Evolutionary conservation across 495 filamentous ascomycete species (phyloP), one percentile per base, ranked within the genome.

Genomic region (Penicillium angulare): DNA sequence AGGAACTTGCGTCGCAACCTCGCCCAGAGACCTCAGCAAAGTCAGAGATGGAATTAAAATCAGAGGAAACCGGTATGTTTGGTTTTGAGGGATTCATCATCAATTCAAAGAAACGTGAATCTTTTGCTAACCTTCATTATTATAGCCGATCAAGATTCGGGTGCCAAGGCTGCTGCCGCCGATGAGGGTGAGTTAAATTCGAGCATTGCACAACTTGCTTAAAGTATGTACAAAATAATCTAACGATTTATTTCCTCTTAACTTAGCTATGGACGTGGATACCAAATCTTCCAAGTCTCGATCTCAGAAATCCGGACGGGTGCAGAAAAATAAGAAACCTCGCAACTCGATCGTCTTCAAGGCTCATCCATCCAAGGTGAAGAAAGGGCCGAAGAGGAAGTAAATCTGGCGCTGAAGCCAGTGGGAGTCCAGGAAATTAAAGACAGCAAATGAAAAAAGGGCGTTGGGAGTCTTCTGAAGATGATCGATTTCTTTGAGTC

Each of bases 1-100:
- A 89, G 55, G 87, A 90, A 57, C 65, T 93, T 49, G 86, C 84
- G 9, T 71, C 82, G 13, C 80, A 88, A 61, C 83, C 88, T 20
- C 86, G 64, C 18, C 61, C 68, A 18, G 47, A 59, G 20, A 36
- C 47, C 31, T 32, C 61, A n/a, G 46, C 55, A 34, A 70, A 67
- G 26, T 27, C 52, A 23, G 52, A 60, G 12, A 63, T 48, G 48
- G 59, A 60, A 10, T 2, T 52, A 6, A 56, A 48, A 21, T 20
- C 43, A 34, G 52, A 49, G 38, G 55, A 59, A 20, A 47, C 53
- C 29, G 65, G 74, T 77, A 68, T 49, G 65, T 63, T 2, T 15
- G 12, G 34, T 13, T 7, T n/a, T 3, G 12, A n/a, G 2, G 15
- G 24, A 9, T 44, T 2, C 5, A 0, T 7, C 15, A 3, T 2